These are phyloP conservation scores for Flaveria ramosissima DNA, from an alignment of 129 eudicot genomes.

Conservation along the genomic window DNA sequence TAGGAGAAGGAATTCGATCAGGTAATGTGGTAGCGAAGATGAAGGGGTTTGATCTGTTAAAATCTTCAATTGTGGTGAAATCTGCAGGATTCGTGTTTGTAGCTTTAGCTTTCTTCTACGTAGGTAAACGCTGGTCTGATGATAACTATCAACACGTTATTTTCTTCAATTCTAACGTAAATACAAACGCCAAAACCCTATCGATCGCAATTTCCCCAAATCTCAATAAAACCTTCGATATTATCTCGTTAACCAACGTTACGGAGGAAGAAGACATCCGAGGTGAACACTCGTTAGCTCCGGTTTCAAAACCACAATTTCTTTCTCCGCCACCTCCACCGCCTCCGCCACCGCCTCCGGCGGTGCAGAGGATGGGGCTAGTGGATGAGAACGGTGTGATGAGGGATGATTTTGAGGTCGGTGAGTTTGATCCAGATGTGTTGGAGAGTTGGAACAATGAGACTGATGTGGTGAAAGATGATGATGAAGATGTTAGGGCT, in stretches of 20 bases:
- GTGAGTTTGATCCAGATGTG: constrained; percentile 59
- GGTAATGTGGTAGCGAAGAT: constrained; percentile 35
- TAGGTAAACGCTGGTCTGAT: constrained; percentile 64
- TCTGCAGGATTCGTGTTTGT: constrained; percentile 42
- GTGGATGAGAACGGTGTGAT: constrained; percentile 81
- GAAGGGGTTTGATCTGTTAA: constrained; percentile 56
- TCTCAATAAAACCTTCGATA: constrained; percentile 43
- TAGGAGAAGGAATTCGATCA: constrained; percentile 4
- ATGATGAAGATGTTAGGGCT: constrained; percentile 25
- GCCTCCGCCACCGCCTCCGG: constrained; percentile 56
- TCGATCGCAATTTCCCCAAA: constrained; percentile 67
- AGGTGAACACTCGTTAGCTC: constrained; percentile 21
- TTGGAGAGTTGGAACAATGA: constrained; percentile 62
- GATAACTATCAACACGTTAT: constrained; percentile 35
- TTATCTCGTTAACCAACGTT: constrained; percentile 38
- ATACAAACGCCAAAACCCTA: constrained; percentile 30
- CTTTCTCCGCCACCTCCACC: constrained; percentile 19
- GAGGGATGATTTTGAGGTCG: constrained; percentile 79
- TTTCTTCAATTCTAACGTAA: constrained; percentile 51
- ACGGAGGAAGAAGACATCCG: constrained; percentile 27
- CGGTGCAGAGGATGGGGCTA: constrained; percentile 66
- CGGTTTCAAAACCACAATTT: constrained; percentile 13
- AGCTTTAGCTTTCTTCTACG: constrained; percentile 65
- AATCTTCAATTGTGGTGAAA: constrained; percentile 48
- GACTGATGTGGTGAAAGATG: constrained; percentile 42